Evolutionary conservation across 1,284 basidiomycete species (phyloP), one percentile per base, ranked within the genome.

Genomic region (Ceratobasidium sp.): DNA sequence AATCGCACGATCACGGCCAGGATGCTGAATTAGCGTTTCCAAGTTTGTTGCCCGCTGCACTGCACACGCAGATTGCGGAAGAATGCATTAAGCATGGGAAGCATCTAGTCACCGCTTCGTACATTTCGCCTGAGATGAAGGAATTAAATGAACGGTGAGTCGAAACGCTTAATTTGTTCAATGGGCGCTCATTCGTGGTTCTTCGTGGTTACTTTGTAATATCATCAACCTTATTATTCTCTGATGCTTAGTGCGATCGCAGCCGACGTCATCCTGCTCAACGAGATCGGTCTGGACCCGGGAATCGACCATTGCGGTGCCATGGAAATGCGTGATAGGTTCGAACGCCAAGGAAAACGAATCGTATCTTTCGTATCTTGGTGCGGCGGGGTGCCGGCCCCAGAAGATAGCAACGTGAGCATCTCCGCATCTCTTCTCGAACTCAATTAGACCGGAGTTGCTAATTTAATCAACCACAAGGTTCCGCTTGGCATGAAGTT

Each of bases 401-500:
- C 97, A 19, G 90, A 95, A 80, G 91, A 92, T 79, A 91, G 95
- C 17, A 91, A 92, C 81, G 99, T 99, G 76, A 80, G 80, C 56
- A 48, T 44, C n/a, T n/a, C n/a, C n/a, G n/a, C n/a, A n/a, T n/a
- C 22, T 45, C 15, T 27, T 54, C 29, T 19, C 29, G 5, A 27
- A n/a, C 48, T 47, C 29, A 14, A 36, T 15, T 57, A 24, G 48
- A 27, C 15, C 41, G 24, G 22, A 19, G 33, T 57, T 29, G n/a
- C 53, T 24, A 31, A 65, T 75, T 59, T 44, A 50, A 48, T 0
- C 51, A 22, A 41, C n/a, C n/a, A n/a, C n/a, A n/a, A 71, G 74
- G 89, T 89, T 87, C 97, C 98, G 8, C 92, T 99, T 76, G 97
- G 98, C 36, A 99, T 99, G 91, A 99, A 99, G 84, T 99, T 99